Conservation (phyloP, 805 yeast species). For the Ogataea ramenticola region DNA sequence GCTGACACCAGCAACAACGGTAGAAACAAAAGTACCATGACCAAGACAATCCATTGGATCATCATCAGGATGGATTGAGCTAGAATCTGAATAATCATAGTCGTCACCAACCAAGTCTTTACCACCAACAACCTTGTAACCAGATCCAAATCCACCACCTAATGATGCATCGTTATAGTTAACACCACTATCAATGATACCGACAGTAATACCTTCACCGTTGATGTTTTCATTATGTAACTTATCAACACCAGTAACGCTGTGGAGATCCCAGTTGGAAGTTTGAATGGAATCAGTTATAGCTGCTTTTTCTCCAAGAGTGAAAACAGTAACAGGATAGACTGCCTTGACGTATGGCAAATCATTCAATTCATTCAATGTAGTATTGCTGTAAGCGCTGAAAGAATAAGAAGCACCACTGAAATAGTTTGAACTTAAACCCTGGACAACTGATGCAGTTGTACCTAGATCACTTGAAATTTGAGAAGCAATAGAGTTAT, state of each 20-base stretch:
- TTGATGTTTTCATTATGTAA: constrained; percentile 10
- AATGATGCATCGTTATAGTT: constrained; percentile 11
- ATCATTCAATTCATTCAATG: background rate
- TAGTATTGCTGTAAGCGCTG: constrained; percentile 1
- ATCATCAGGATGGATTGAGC: constrained; percentile 2
- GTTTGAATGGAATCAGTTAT: background rate
- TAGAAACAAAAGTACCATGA: constrained; percentile 18
- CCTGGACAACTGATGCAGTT: constrained; percentile 1
- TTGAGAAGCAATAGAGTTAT: background rate
- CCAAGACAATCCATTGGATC: constrained; percentile 16
- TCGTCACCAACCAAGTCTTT: constrained; percentile 9
- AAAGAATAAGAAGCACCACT: constrained; percentile 4
- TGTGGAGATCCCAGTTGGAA: constrained; percentile 12
- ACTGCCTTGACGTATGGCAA: constrained; percentile 5
- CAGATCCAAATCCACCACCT: constrained; percentile 15
- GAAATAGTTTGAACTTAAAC: constrained; percentile 4
- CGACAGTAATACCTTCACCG: constrained; percentile 11
- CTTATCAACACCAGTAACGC: constrained; percentile 11
- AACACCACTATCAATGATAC: constrained; percentile 11
- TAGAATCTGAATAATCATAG: constrained; percentile 1
- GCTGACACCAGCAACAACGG: constrained; percentile 13
- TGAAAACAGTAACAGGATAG: constrained; percentile 5
- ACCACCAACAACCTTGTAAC: constrained; percentile 11
- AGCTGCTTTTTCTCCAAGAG: constrained; percentile 1
- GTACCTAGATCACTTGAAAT: constrained; percentile 1